phyloP scores from a whole-genome alignment of 805 yeast species.

The Sugiyamaella smithiae region DNA sequence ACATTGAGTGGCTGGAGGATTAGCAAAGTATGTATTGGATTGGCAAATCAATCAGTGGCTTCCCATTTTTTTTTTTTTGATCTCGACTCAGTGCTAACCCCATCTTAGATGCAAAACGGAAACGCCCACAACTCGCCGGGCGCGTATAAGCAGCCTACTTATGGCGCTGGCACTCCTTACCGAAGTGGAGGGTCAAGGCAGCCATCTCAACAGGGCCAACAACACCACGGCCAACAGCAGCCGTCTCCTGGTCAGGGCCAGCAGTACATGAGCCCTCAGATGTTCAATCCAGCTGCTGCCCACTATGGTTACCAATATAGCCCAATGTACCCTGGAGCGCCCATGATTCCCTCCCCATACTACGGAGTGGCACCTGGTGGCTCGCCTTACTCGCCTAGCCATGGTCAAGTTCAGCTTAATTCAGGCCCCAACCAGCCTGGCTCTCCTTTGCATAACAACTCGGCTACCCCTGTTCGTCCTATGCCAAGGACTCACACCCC shows the following conservation, averaged over 20 bases:
- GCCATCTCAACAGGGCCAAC: not conserved
- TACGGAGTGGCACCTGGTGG: not conserved
- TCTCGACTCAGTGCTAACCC: too few species aligned
- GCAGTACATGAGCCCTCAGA: not conserved
- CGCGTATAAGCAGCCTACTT: not conserved
- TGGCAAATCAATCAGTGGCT: not conserved
- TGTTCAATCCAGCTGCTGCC: not conserved
- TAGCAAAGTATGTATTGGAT: too few species aligned
- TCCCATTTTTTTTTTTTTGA: too few species aligned
- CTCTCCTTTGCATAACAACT: constrained; percentile 1
- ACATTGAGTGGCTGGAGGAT: constrained; percentile 2
- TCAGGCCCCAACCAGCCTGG: not conserved
- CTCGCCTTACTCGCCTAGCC: not conserved
- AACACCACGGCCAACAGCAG: not conserved
- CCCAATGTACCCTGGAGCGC: not conserved
- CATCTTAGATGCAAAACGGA: not conserved
- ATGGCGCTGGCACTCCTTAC: constrained; percentile 2
- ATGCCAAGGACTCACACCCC: constrained; percentile 19
- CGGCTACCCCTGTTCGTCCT: not conserved
- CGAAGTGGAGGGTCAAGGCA: not conserved
- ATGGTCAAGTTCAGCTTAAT: not conserved
- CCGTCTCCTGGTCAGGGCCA: not conserved
- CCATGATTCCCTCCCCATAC: not conserved
- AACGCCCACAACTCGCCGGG: constrained; percentile 3
- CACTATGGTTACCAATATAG: not conserved